phyloP scores from a whole-genome alignment of 164 flowering plant species.

The Malania oleifera region DNA sequence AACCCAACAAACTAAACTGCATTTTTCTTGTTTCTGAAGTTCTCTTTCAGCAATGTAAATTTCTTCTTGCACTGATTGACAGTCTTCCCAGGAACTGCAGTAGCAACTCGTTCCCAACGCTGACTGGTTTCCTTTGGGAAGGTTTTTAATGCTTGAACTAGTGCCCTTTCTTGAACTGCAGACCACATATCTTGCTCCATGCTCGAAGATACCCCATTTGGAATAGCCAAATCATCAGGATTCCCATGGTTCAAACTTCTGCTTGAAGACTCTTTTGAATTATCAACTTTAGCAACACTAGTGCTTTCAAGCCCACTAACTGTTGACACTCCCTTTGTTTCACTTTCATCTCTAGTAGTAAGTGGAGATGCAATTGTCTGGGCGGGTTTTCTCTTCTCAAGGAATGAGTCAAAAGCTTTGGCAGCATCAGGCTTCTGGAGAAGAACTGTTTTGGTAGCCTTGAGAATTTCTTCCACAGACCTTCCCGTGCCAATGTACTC shows the following conservation, averaged over 20 bases:
- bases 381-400: slow-evolving; percentile 86
- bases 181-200: slow-evolving; percentile 78
- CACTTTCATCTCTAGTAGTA: slow-evolving; percentile 67
- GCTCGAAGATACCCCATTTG: slow-evolving; percentile 35
- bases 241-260: slow-evolving; percentile 17
- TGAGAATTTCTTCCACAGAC: slow-evolving; percentile 85
- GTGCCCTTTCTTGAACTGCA: slow-evolving; percentile 45
- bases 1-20: not conserved
- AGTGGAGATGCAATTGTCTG: slow-evolving; percentile 74
- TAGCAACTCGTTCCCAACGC: slow-evolving; percentile 78
- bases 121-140: slow-evolving; percentile 43
- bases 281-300: slow-evolving; percentile 3
- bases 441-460: slow-evolving; percentile 92
- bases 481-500: slow-evolving; percentile 92
- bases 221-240: slow-evolving; percentile 18
- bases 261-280: slow-evolving; percentile 29
- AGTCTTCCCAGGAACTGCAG: slow-evolving; percentile 92
- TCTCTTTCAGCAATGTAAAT: slow-evolving; percentile 67
- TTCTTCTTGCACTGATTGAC: slow-evolving; percentile 68
- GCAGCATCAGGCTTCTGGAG: slow-evolving; percentile 88
- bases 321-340: slow-evolving; percentile 30
- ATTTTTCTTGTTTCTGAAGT: slow-evolving; percentile 71
- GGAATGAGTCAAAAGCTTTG: slow-evolving; percentile 89
- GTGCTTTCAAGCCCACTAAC: slow-evolving; percentile 12
- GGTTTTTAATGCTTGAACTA: slow-evolving; percentile 46